Evolutionary conservation across 2,329 filamentous ascomycete species (phyloP).

Genomic region (Pyrenophora tritici-repentis): DNA sequence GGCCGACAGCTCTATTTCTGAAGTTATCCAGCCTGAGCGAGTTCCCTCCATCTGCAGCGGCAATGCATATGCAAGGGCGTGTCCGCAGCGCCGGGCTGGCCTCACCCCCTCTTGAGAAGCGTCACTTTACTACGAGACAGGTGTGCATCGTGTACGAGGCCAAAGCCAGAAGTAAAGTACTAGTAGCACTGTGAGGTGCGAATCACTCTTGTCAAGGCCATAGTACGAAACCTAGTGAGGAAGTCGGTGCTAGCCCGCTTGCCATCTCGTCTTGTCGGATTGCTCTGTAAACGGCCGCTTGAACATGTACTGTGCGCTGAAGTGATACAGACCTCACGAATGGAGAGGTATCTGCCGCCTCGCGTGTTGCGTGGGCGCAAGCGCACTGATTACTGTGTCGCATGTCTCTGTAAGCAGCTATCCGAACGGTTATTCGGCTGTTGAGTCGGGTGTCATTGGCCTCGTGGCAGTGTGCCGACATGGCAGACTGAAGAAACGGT

Average conservation of each 20-base stretch:
- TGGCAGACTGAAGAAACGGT: slow-evolving; percentile 7
- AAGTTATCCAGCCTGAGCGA: neutral
- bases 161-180: neutral
- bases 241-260: slow-evolving; percentile 24
- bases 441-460: slow-evolving; percentile 31
- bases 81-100: slow-evolving; percentile 16
- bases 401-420: slow-evolving; percentile 33
- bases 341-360: slow-evolving; percentile 30
- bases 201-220: slow-evolving; percentile 16
- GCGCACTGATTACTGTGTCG: slow-evolving; percentile 35
- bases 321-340: slow-evolving; percentile 37
- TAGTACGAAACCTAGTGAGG: slow-evolving; percentile 20
- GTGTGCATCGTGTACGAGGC: slow-evolving; percentile 7
- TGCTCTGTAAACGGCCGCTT: slow-evolving; percentile 27
- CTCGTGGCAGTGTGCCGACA: slow-evolving; percentile 14
- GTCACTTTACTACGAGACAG: slow-evolving; percentile 27
- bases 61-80: slow-evolving; percentile 34
- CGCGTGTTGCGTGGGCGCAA: slow-evolving; percentile 42
- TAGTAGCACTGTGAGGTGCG: slow-evolving; percentile 8
- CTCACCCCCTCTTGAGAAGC: slow-evolving; percentile 17
- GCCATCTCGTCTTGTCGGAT: slow-evolving; percentile 13
- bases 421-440: slow-evolving; percentile 24
- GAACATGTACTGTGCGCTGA: slow-evolving; percentile 18
- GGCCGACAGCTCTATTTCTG: slow-evolving; percentile 11
- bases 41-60: slow-evolving; percentile 18